Evolutionary conservation across 805 yeast species (phyloP).

Genomic region (Naumovozyma dairenensis): DNA sequence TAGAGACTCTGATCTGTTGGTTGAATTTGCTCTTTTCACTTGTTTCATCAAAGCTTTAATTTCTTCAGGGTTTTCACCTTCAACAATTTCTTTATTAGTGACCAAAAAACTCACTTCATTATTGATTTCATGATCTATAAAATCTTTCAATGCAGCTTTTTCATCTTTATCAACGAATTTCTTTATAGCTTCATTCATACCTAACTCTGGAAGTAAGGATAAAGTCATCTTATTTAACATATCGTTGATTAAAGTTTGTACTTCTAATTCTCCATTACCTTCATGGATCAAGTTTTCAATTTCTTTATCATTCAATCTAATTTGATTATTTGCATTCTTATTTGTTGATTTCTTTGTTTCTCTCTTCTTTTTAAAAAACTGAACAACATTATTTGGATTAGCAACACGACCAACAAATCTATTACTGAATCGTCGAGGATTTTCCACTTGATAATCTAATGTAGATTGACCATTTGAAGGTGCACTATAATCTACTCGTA

Average conservation of each 20-base stretch:
- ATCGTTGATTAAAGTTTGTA: slow-evolving; percentile 54
- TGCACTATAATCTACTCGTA: slow-evolving; percentile 82
- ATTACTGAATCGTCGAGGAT: slow-evolving; percentile 80
- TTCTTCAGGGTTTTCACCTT: slow-evolving; percentile 33
- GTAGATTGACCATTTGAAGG: slow-evolving; percentile 12
- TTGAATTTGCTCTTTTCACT: slow-evolving; percentile 30
- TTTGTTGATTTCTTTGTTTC: slow-evolving; percentile 9
- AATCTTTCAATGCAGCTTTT: slow-evolving; percentile 56
- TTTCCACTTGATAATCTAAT: slow-evolving; percentile 77
- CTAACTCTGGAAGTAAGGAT: slow-evolving; percentile 61
- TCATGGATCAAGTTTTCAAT: slow-evolving; percentile 10
- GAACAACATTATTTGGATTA: slow-evolving; percentile 77
- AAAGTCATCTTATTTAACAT: slow-evolving; percentile 55
- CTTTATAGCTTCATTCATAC: slow-evolving; percentile 63
- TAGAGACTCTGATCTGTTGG: slow-evolving; percentile 3
- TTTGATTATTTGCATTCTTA: slow-evolving; percentile 5
- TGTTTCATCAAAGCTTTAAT: slow-evolving; percentile 37
- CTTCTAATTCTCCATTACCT: slow-evolving; percentile 37
- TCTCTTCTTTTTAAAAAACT: slow-evolving; percentile 46
- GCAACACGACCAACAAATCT: slow-evolving; percentile 87
- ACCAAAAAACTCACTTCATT: slow-evolving; percentile 42
- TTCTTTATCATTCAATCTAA: slow-evolving; percentile 7
- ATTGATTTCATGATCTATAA: slow-evolving; percentile 45
- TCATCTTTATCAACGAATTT: slow-evolving; percentile 77
- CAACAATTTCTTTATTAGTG: slow-evolving; percentile 31